phyloP scores from a whole-genome alignment of 2,329 filamentous ascomycete species.

The Aphanocladium album region DNA sequence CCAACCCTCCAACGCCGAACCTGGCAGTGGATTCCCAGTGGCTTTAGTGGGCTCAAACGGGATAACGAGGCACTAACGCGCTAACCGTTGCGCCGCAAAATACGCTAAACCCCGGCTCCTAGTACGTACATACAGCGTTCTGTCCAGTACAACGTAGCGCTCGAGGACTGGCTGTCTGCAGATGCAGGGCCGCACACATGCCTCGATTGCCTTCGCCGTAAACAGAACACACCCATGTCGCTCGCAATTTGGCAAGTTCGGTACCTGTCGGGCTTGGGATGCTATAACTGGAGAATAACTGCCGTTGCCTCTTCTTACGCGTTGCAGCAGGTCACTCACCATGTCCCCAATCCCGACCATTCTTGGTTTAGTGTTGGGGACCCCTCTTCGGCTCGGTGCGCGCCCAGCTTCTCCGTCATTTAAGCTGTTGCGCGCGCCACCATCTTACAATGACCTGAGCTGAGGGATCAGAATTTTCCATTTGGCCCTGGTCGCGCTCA shows the following conservation, averaged over 20 bases:
- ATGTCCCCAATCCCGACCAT: background rate
- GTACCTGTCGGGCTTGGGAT: too few relatives aligned
- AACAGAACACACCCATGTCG: background rate
- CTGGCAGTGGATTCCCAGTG: background rate
- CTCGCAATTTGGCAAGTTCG: too few relatives aligned
- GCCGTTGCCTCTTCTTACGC: too few relatives aligned
- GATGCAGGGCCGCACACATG: background rate
- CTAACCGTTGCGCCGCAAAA: constrained; percentile 7
- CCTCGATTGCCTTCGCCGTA: background rate
- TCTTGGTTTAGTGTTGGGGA: too few relatives aligned
- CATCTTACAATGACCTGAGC: background rate
- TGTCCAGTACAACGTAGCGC: background rate
- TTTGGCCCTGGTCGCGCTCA: too few relatives aligned
- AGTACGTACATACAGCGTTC: background rate
- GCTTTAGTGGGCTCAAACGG: background rate
- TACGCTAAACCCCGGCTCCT: background rate
- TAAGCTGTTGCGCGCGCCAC: background rate
- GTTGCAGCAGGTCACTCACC: too few relatives aligned
- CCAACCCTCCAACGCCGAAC: background rate
- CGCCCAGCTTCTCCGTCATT: background rate
- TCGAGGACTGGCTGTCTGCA: background rate
- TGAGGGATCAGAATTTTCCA: background rate
- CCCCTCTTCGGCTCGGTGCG: background rate
- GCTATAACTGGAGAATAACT: too few relatives aligned
- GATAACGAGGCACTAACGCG: background rate